Base-by-base conservation (phyloP, 1,139 yeast genomes). In the Pneumocystis sp. region DNA sequence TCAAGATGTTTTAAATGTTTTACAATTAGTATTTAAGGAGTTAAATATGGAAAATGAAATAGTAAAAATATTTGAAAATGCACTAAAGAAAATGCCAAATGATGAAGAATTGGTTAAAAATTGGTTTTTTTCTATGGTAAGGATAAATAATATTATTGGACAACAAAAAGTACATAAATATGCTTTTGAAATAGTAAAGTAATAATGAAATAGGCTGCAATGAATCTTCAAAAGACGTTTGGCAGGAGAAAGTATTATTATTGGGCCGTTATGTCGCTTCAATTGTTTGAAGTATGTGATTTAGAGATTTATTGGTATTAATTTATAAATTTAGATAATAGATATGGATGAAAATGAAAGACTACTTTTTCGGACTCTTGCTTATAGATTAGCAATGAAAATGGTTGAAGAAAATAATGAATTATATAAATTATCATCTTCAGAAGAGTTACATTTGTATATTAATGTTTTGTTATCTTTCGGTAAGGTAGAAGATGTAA, bases 381-480 rank as follows among this genome's bases (percentile, higher is more conserved):
- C 61, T 3, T 59, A 42, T 59, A 29, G 61, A 1, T 12, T 59
- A 8, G 29, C 29, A 2, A 7, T 39, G 17, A 59, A 31, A 42
- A 25, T 29, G n/a, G 31, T 21, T 39, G 34, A 59, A 59, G n/a
- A 59, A 59, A 59, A 3, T 12, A 31, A 39, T 31, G 40, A 31
- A 59, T 21, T 42, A 12, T 59, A 25, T 59, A 25, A 6, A 25
- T 25, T 50, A 50, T 50, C 57, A 8, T 39, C 67, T 21, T 42
- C 61, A 12, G 68, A 67, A 57, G 66, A 67, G 31, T 50, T 64
- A n/a, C 63, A 66, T 63, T 62, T 67, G 17, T 66, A 44, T 50
- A 50, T 67, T n/a, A 63, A 62, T 19, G 61, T 67, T 17, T 63
- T 67, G 8, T 39, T 37, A 40, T 45, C 59, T 5, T 64, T 45